Base-by-base conservation (phyloP, 345 rosid species). In the Litchi chinensis region DNA sequence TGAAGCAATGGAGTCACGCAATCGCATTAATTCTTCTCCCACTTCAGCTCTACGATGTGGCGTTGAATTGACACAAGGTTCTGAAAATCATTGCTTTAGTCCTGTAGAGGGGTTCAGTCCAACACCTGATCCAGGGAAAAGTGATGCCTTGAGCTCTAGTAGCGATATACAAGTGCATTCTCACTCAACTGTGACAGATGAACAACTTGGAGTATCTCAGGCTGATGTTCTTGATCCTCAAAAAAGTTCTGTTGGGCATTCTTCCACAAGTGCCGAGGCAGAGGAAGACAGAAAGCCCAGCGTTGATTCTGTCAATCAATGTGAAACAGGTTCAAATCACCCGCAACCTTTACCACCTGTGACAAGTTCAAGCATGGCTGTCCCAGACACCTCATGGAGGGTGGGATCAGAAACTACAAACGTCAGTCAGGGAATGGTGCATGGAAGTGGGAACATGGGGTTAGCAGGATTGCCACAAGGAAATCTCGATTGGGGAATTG, bases 1-100 rank as follows among this genome's bases (percentile, higher is more conserved):
- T 76, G 99, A 96, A 89, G 99, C 99, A 13, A 94, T 94, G 98
- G 98, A 94, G 81, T 90, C 95, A 69, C 90, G 90, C 54, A 82
- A 86, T 80, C 91, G 92, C 63, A 8, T 85, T 94, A 76, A 87
- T 46, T 46, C 93, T 75, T 93, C 98, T 28, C 93, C 97, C 26
- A 91, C 98, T 79, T 92, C 94, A 10, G 88, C 80, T 73, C 75
- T 92, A 77, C 89, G 82, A 70, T 80, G 84, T 46, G 82, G 73
- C 59, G 75, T 73, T 11, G 94, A 87, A 56, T 84, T 93, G 85
- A 76, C 86, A 16, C 91, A 82, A 70, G 91, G 88, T 81, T 84
- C 93, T 68, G 93, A 91, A 72, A 84, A 91, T 79, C 94, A 90
- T 73, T 90, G 93, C 81, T 95, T 95, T 83, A 88, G 93, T 80